Evolutionary conservation across 768 basidiomycete species (phyloP), one percentile per base, ranked within the genome.

Genomic region (Boletus reticuloceps): DNA sequence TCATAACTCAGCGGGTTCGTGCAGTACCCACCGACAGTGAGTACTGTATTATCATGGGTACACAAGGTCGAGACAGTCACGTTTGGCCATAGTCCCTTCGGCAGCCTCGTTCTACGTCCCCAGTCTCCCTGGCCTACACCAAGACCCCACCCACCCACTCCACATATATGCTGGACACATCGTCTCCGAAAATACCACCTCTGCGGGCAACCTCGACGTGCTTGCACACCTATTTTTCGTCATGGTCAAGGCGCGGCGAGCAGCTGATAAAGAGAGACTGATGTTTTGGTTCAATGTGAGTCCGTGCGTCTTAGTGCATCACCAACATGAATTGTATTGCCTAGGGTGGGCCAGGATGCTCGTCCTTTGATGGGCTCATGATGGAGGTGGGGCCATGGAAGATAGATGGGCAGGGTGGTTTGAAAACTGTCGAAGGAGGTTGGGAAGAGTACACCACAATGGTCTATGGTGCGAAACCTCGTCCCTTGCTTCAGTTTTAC

Each of bases 381-480:
- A 95, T 98, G 93, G 96, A 98, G 64, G 79, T 95, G n/a, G 96
- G 96, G 0, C 95, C 96, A 5, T 96, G 93, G 84, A 82, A 82
- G 59, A 73, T 87, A 72, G 88, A 92, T 64, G 81, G 84, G 50
- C 75, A 83, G 16, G 85, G 89, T 52, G 82, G 86, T 5, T 80
- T 95, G 58, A 82, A 81, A 62, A 79, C 84, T 19, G 75, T 83
- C 10, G 86, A 93, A 58, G 94, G 94, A 27, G 94, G 94, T 10
- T 98, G 96, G 96, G 94, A 98, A 67, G 96, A 98, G 69, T 98
- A 96, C 68, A 87, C 91, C 22, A 94, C 90, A 34, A 85, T 98
- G 76, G 85, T 98, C 53, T 98, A 89, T 64, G 74, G 96, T 98
- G 62, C 67, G 90, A 6, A 75, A 22, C 16, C 9, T n/a, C 27